Base-by-base conservation (phyloP, 345 rosid species). In the Pseudoturritis turrita region DNA sequence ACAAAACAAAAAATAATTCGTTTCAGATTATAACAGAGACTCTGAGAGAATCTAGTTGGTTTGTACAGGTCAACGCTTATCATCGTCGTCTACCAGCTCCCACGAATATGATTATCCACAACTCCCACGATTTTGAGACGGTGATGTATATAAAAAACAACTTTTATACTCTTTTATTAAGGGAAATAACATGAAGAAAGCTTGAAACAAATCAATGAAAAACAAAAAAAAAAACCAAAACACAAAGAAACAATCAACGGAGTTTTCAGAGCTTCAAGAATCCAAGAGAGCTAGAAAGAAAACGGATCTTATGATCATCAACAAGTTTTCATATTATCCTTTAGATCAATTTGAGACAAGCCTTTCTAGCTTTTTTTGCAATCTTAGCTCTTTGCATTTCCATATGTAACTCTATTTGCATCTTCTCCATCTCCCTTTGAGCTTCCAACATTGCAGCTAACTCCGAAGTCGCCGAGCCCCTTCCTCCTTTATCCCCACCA, bases 361-460 rank as follows among this genome's bases (percentile, higher is more conserved):
- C 70, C 29, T 70, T 70, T 47, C 71, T 62, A 0, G 75, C 65
- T 46, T 70, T 70, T 5, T 21, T 76, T 0, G 70, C 75, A 18
- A 76, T 76, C 46, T 62, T 69, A 45, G 65, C 65, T 62, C 75
- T 70, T 6, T 69, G 75, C 51, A 76, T 69, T 60, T 69, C 79
- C 75, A 76, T 5, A 26, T 76, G 46, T 28, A 69, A 36, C 65
- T 70, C 61, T 14, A 70, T 62, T 31, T 63, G 79, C 75, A 76
- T 76, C 54, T 11, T 76, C 25, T 69, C 71, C 79, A 76, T 76
- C 29, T 70, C 75, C 13, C 75, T 76, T 53, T 76, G 79, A 19
- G 79, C 75, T 62, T 76, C 61, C 26, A 69, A 39, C 75, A 76
- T 69, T 37, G 54, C 70, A 14, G 75, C 74, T 39, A 76, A 52